A percentile compares a stretch with the other conserved stretches of the same genome.
phyloP scores from a whole-genome alignment of 805 yeast genomes.

The Alloascoidea africana region DNA sequence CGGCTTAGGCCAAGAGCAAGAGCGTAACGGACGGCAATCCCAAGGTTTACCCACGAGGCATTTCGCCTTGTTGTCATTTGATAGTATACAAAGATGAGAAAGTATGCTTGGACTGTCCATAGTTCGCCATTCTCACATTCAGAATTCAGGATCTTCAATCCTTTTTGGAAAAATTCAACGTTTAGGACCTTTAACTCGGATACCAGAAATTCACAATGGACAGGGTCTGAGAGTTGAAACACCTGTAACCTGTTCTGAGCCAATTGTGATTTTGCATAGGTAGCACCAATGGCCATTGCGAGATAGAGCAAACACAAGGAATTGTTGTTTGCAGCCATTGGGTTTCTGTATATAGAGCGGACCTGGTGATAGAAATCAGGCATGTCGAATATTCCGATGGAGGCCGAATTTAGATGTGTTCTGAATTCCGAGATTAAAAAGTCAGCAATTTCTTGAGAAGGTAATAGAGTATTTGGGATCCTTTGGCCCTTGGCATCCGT shows the following conservation, averaged over 20 bases:
- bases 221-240: conserved; percentile 16
- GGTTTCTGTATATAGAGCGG: neutral
- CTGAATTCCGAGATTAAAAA: conserved; percentile 15
- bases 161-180: conserved; percentile 18
- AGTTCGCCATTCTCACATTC: conserved; percentile 14
- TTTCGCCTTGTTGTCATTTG: conserved; percentile 21
- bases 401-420: conserved; percentile 19
- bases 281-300: conserved; percentile 22
- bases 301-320: conserved; percentile 18
- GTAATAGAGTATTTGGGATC: conserved; percentile 12
- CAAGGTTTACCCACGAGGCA: conserved; percentile 26
- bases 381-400: too few species aligned
- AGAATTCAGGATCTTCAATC: conserved; percentile 12
- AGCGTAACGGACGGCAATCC: conserved; percentile 23
- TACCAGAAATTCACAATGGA: conserved; percentile 9
- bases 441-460: conserved; percentile 13
- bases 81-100: conserved; percentile 21
- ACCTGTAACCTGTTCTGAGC: too few species aligned
- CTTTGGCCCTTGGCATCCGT: too few species aligned
- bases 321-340: too few species aligned
- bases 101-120: conserved; percentile 23
- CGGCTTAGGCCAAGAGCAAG: conserved; percentile 25
- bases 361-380: conserved; percentile 14
- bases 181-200: neutral
- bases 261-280: too few species aligned